Evolutionary conservation across 1,284 basidiomycete genomes (phyloP).

Genomic region (Schizophyllum amplum): DNA sequence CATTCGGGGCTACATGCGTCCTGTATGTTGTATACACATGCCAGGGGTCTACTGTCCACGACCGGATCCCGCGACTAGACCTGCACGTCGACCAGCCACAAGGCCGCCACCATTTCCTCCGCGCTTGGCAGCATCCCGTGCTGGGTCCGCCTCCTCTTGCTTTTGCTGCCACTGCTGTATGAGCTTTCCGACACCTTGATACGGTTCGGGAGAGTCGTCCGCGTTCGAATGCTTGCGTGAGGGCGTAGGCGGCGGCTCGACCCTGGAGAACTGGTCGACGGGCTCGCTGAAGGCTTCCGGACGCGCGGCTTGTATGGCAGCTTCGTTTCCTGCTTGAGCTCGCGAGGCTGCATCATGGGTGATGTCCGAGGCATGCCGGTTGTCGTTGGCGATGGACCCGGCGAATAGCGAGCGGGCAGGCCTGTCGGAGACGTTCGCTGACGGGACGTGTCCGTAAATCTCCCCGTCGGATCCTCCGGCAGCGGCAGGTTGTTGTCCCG

Average conservation of each 20-base stretch:
- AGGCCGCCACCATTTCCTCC: background rate
- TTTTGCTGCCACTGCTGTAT: slow-evolving; percentile 82
- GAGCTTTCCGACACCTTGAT: slow-evolving; percentile 70
- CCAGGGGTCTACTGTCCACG: background rate
- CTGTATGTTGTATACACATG: too few species aligned
- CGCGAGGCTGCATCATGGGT: background rate
- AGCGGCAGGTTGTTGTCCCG: background rate
- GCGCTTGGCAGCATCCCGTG: slow-evolving; percentile 17
- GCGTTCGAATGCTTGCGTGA: slow-evolving; percentile 22
- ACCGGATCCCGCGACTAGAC: background rate
- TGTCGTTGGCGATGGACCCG: background rate
- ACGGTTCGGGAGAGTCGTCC: slow-evolving; percentile 60
- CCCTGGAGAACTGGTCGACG: slow-evolving; percentile 1
- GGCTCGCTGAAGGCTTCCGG: background rate
- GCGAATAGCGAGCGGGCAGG: background rate
- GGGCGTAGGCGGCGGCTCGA: slow-evolving; percentile 12
- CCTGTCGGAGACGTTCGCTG: background rate
- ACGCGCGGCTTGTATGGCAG: background rate
- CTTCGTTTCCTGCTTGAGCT: background rate
- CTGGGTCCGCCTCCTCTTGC: slow-evolving; percentile 47
- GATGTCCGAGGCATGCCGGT: background rate
- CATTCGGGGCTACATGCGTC: too few species aligned
- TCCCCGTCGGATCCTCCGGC: background rate
- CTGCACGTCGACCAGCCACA: background rate
- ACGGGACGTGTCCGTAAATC: background rate